Percentiles rank a stretch among this genome's conserved stretches.
Evolutionary conservation across 805 yeast species (phyloP).

Genomic region (Pichia pseudocactophila): DNA sequence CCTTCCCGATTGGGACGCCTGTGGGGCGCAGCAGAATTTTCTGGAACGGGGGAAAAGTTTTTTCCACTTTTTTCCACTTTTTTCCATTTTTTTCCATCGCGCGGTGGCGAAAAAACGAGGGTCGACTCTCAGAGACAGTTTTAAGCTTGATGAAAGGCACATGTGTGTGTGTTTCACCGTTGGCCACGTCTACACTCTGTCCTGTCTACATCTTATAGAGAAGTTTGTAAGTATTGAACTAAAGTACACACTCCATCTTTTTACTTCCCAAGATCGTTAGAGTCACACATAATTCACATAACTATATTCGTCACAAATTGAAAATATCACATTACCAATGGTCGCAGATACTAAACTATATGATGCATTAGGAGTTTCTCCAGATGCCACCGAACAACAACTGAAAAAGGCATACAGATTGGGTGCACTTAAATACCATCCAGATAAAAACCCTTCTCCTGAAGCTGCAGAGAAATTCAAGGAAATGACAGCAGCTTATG

Average conservation of each 20-base stretch:
- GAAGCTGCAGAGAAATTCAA: conserved; percentile 96
- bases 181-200: too few species aligned
- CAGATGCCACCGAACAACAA: conserved; percentile 59
- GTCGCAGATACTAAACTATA: conserved; percentile 74
- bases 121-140: too few species aligned
- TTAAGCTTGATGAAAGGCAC: too few species aligned
- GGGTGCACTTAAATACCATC: conserved; percentile 73
- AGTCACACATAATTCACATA: too few species aligned
- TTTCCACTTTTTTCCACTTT: neutral
- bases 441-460: conserved; percentile 73
- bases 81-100: too few species aligned
- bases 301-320: too few species aligned
- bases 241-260: too few species aligned
- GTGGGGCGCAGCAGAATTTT: neutral
- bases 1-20: neutral
- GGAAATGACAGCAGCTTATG: conserved; percentile 82
- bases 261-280: too few species aligned
- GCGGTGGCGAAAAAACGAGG: too few species aligned
- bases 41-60: neutral
- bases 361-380: conserved; percentile 64
- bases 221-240: too few species aligned
- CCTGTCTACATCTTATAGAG: too few species aligned
- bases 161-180: too few species aligned
- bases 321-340: conserved; percentile 31
- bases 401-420: conserved; percentile 78